Evolutionary conservation across 1,139 yeast genomes (phyloP).

Genomic region (Zygotorulaspora mrakii): DNA sequence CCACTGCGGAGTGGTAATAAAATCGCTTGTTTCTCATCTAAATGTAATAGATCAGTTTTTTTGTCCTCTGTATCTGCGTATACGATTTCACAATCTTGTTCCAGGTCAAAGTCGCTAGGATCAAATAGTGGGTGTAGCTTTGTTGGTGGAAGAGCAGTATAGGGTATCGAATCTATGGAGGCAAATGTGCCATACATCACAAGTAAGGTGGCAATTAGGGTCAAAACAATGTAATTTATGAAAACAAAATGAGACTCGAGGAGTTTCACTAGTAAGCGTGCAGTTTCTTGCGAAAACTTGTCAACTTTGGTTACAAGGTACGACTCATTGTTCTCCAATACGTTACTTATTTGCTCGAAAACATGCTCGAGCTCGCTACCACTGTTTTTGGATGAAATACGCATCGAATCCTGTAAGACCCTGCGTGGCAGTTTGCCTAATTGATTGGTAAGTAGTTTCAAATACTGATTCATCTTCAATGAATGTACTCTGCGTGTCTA

Average conservation of each 20-base stretch:
- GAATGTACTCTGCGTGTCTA: background rate
- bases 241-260: constrained; percentile 6
- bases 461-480: background rate
- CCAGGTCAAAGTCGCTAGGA: constrained; percentile 27
- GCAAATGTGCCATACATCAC: constrained; percentile 24
- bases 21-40: constrained; percentile 22
- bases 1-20: constrained; percentile 22
- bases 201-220: constrained; percentile 10
- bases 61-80: constrained; percentile 14
- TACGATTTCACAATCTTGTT: constrained; percentile 19
- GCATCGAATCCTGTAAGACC: constrained; percentile 1
- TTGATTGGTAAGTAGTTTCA: constrained; percentile 2
- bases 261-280: constrained; percentile 9
- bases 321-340: constrained; percentile 8
- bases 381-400: constrained; percentile 2
- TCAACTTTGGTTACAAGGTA: constrained; percentile 6
- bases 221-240: constrained; percentile 9
- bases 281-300: constrained; percentile 9
- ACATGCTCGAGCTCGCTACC: constrained; percentile 12
- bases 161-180: constrained; percentile 26
- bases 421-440: constrained; percentile 5
- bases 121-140: constrained; percentile 25
- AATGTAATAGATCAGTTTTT: constrained; percentile 6
- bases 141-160: constrained; percentile 31
- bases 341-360: constrained; percentile 10